Evolutionary conservation across 108 stramenopile genomes (phyloP), one percentile per base, ranked within the genome.

Genomic region (Cyclotella atomus): DNA sequence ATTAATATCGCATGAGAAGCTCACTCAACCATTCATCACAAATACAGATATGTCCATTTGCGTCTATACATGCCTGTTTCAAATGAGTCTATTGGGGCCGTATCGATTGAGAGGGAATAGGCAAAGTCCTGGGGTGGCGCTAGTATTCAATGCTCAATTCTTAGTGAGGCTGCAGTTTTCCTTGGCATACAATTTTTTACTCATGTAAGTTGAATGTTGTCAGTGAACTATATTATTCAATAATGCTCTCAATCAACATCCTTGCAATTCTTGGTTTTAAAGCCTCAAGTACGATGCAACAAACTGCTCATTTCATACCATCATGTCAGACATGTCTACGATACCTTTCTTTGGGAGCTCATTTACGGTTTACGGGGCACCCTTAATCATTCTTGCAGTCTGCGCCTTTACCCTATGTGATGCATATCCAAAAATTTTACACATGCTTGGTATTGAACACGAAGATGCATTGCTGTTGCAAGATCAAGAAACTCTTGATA

Each of bases 121-220:
- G 43, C 78, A 83, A 43, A 83, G 82, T 57, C 70, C 67, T 65
- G 85, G 85, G 5, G 74, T 84, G 24, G 85, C 91, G 32, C 73
- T 92, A 43, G 76, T 92, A 7, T 88, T 92, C 77, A 95, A 92
- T 81, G 91, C 91, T 21, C 86, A 89, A 46, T 95, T 92, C 64
- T 77, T 95, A 61, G 81, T 92, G 16, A 67, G 86, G 43, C 57
- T 90, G 20, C 89, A 91, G 61, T 91, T 88, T 71, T 74, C 87
- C 0, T 65, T 91, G 45, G 82, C 83, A 5, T 91, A 91, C 65
- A 91, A 91, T 47, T 91, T 85, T 68, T 73, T 91, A 17, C 70
- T 84, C 52, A 75, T 85, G 75, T 84, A 44, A 84, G 83, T 83
- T 44, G 7, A 19, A 23, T 33, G 25, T 68, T n/a, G 3, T 52